Base-by-base conservation (phyloP, 805 yeast species). In the Starmerella floris region DNA sequence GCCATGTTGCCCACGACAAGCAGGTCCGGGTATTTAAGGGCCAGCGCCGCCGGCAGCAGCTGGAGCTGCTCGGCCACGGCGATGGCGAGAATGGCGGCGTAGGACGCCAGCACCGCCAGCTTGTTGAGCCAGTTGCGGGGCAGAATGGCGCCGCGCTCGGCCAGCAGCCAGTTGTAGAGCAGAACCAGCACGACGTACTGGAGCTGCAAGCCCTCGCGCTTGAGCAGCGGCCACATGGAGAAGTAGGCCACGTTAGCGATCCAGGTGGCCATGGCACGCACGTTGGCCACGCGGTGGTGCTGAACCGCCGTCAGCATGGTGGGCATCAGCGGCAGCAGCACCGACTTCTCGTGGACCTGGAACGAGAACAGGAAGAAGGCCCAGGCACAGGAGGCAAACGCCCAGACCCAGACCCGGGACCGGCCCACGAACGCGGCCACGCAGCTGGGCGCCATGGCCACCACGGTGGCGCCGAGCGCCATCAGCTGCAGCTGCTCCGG, bases 321-420 rank as follows among this genome's bases (percentile, higher is more conserved):
- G 4, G 97, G 97, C 53, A 91, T 58, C 50, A 91, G 67, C 0
- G 98, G 97, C 2, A 91, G 72, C 45, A 91, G 63, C 15, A 91
- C 87, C 0, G 91, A 74, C 62, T 91, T 91, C 62, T 91, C 97
- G 59, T 91, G 98, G 4, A 91, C 97, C 59, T 88, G 97, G 66
- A 84, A 91, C 26, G 94, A 79, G 59, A 91, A 91, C 41, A 91
- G 66, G 59, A 70, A 91, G 57, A 91, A 91, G 0, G 93, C 79
- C 77, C 91, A 72, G 0, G 98, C 76, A 44, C 88, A 76, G 0
- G 83, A 77, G 1, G 85, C 74, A 40, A 91, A 70, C 1, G 87
- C 83, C 75, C 85, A 83, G 0, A 79, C 39, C 39, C 66, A 13
- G 77, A 52, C 40, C 3, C 28, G n/a, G 9, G 48, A 35, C 9